Conservation (phyloP, 1,284 basidiomycete species). For the Trichosporon coremiiforme region DNA sequence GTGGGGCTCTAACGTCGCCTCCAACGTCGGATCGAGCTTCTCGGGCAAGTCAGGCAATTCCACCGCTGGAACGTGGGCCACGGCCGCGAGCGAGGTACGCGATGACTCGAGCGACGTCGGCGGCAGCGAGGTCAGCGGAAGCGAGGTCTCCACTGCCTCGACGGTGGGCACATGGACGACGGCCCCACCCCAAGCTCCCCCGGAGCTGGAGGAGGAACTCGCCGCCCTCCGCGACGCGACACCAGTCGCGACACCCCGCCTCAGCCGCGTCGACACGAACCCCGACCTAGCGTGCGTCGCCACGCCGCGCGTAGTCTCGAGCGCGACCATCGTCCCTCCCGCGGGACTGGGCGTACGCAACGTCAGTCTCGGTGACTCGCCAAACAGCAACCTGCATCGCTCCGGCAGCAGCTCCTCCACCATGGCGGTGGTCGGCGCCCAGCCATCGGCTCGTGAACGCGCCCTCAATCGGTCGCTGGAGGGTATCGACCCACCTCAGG, state of each 20-base stretch:
- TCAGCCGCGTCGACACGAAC: conserved; percentile 10
- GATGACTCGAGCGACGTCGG: not conserved
- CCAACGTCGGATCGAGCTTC: not conserved
- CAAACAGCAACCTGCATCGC: not conserved
- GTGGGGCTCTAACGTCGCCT: conserved; percentile 9
- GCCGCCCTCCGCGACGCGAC: not conserved
- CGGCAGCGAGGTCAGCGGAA: not conserved
- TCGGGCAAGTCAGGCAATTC: not conserved
- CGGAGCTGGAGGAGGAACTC: conserved; percentile 15
- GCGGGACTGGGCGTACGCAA: not conserved
- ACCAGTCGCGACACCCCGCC: not conserved
- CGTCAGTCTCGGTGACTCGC: not conserved
- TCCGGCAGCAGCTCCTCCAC: not conserved
- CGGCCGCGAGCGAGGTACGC: not conserved
- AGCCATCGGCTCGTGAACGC: not conserved
- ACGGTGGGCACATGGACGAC: conserved; percentile 7
- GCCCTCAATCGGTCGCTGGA: not conserved
- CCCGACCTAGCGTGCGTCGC: conserved; percentile 7
- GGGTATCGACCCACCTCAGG: not conserved
- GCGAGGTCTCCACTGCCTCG: not conserved
- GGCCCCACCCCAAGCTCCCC: not conserved
- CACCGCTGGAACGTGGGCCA: not conserved
- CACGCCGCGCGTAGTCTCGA: not conserved
- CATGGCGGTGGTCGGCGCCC: conserved; percentile 2
- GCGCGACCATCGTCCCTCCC: not conserved